A percentile compares a stretch with the other conserved stretches of the same genome.
Evolutionary conservation across 306 rosid species (phyloP).

Genomic region (Spatholobus suberectus): DNA sequence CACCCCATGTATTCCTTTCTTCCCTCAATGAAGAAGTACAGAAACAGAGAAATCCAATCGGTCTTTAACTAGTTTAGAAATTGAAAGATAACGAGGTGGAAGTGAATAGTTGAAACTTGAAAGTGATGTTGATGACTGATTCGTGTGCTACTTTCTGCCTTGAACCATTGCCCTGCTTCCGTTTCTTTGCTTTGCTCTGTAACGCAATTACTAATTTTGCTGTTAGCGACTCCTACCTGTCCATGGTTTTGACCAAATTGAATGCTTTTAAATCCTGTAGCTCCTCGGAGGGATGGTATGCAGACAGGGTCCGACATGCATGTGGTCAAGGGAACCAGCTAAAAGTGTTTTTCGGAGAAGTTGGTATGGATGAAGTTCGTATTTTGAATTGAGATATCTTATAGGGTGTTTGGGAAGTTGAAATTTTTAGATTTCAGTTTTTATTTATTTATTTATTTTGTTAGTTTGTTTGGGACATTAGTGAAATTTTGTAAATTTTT

Average conservation of each 20-base stretch:
- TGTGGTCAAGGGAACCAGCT: background rate
- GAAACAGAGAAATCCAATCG: slow-evolving; percentile 11
- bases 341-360: background rate
- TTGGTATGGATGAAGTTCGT: background rate
- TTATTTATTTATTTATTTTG: too few species aligned
- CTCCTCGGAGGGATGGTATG: background rate
- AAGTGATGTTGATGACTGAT: background rate
- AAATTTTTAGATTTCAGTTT: too few species aligned
- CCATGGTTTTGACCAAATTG: slow-evolving; percentile 23
- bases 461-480: too few species aligned
- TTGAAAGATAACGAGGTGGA: slow-evolving; percentile 19
- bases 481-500: too few species aligned
- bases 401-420: too few species aligned
- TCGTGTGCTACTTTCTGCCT: background rate
- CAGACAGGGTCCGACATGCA: background rate
- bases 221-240: background rate
- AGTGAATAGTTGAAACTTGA: background rate
- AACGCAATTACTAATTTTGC: background rate
- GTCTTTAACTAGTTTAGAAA: background rate
- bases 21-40: slow-evolving; percentile 17
- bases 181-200: slow-evolving; percentile 3
- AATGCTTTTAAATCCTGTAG: background rate
- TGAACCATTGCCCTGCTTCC: background rate
- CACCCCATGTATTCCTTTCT: background rate
- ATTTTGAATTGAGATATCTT: background rate